A percentile compares a stretch with the other conserved stretches of the same genome.
Conservation (phyloP, 1,284 basidiomycete genomes). For the Austroboletus rostrupii region DNA sequence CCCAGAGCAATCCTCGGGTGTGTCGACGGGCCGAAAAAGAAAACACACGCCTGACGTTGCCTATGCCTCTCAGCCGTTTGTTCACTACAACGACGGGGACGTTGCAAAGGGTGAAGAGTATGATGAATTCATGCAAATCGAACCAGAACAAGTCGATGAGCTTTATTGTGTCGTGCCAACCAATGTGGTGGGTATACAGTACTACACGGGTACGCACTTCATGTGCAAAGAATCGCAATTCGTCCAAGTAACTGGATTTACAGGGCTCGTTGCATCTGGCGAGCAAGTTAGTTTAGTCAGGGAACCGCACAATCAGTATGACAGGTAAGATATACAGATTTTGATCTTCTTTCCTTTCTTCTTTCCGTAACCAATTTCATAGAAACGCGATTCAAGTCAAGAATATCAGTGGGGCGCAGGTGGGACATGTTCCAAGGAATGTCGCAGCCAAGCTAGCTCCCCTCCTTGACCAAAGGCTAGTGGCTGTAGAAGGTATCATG, state of each 20-base stretch:
- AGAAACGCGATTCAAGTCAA: constrained; percentile 78
- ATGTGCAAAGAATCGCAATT: not conserved
- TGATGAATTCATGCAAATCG: constrained; percentile 39
- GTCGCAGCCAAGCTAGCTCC: constrained; percentile 62
- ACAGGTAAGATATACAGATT: constrained; percentile 41
- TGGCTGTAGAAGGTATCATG: constrained; percentile 76
- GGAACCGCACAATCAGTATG: constrained; percentile 67
- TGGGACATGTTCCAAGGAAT: constrained; percentile 73
- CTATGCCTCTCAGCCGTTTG: not conserved
- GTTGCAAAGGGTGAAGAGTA: constrained; percentile 31
- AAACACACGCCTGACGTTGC: constrained; percentile 31
- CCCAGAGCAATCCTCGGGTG: not conserved
- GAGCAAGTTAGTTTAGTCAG: constrained; percentile 74
- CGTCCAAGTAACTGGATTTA: constrained; percentile 3
- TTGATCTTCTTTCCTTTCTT: not conserved
- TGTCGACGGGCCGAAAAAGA: constrained; percentile 33
- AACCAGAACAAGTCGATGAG: constrained; percentile 56
- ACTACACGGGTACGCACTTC: constrained; percentile 58
- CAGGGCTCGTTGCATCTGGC: constrained; percentile 71
- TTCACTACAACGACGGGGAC: constrained; percentile 9
- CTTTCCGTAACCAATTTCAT: not conserved
- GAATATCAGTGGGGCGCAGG: constrained; percentile 70
- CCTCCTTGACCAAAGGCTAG: constrained; percentile 58
- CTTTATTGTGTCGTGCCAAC: constrained; percentile 58
- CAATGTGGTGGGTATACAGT: constrained; percentile 77